Evolutionary conservation across 2,329 filamentous ascomycete species (phyloP), one percentile per base, ranked within the genome.

Genomic region (Parastagonospora avenae): DNA sequence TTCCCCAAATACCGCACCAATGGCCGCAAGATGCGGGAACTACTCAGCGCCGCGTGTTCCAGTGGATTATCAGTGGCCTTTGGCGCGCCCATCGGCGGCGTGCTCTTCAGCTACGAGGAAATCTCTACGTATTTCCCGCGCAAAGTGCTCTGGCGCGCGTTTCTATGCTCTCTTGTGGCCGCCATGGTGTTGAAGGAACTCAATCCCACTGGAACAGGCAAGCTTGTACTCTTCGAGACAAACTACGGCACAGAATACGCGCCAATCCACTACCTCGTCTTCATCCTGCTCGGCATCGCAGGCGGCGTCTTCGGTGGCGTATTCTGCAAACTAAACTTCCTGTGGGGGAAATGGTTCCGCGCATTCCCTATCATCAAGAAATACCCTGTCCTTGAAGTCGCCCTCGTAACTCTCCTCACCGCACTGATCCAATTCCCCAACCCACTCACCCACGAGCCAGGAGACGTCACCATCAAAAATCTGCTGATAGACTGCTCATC

Each of bases 81-180:
- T 57, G 84, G 84, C 5, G 83, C 84, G 15, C 84, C 84, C 0
- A 85, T 86, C 44, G 83, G 83, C 1, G 83, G 83, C 8, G 83
- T 86, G 0, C 70, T 86, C 4, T 86, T 86, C 64, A 80, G 78
- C 38, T 85, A 85, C 38, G 61, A 80, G 70, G 83, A 85, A 70
- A 84, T 85, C 54, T 80, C 77, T 54, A 85, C 82, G 0, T 84
- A 85, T 52, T 85, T 85, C 46, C 83, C 82, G 0, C 73, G 81
- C 2, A 82, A 81, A 54, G 80, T 82, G n/a, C 75, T 86, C 2
- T 85, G 82, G 82, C 72, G 79, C 40, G 80, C 82, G 0, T 85
- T 86, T 55, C 72, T 85, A 16, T 85, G 83, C 67, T 84, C 80
- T 0, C 68, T 85, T 4, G 74, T 76, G 35, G 83, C 82, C 0